Base-by-base conservation (phyloP, 257 asterid genomes). In the Catharanthus roseus region DNA sequence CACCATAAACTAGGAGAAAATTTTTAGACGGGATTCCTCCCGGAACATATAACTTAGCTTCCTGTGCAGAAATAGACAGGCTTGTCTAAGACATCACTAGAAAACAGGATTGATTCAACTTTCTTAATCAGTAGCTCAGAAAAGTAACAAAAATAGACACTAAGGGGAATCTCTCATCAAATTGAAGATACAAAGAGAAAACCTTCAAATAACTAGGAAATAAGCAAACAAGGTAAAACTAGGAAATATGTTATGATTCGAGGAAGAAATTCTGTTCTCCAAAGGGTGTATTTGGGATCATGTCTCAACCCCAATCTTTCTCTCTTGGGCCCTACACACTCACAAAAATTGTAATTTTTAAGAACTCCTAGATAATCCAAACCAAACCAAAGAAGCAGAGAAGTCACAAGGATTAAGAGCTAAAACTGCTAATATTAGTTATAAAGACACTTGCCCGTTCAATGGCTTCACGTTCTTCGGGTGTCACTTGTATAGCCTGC, bases 381-480 rank as follows among this genome's bases (percentile, higher is more conserved):
- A n/a, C n/a, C n/a, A n/a, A n/a, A n/a, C n/a, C n/a, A n/a, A n/a
- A n/a, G n/a, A n/a, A n/a, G n/a, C n/a, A n/a, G n/a, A n/a, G n/a
- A n/a, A n/a, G n/a, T n/a, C n/a, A n/a, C n/a, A n/a, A n/a, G n/a
- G n/a, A 54, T 31, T 53, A 0, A 36, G 18, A 41, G 12, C 36
- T 21, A 42, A 16, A 41, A 64, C 11, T 57, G 68, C 8, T 39
- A 38, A 33, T 13, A 26, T n/a, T n/a, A n/a, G n/a, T n/a, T n/a
- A n/a, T n/a, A 29, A 55, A 11, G 69, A 66, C 33, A 60, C 86
- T 78, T 80, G 88, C 97, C 84, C 97, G 85, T 62, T 83, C 90
- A 47, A 90, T 85, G 65, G 97, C 88, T 61, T 88, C 96, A 44
- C 83, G 86, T 70, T 90, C 96, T 76, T 88, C 93, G 0, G 90